Evolutionary conservation across 2,329 filamentous ascomycete species (phyloP).

Genomic region (Parascedosporium putredinis): DNA sequence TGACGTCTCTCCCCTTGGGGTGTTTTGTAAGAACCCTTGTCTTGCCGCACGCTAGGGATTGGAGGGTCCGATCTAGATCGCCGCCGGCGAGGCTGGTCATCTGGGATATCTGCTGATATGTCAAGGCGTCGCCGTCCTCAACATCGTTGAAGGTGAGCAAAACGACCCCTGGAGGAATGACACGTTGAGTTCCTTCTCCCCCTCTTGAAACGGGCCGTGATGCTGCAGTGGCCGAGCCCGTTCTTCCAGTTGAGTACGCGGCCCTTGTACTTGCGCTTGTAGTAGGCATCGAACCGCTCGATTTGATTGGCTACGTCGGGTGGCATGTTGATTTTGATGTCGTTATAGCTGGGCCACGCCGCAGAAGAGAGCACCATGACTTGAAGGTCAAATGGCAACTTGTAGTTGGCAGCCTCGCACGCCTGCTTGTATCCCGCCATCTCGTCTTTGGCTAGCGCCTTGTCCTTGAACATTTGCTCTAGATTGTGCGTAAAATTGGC

Average conservation of each 20-base stretch:
- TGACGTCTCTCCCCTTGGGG: slow-evolving; percentile 75
- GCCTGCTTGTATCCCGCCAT: slow-evolving; percentile 72
- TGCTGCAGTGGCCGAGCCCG: slow-evolving; percentile 77
- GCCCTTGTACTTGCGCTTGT: slow-evolving; percentile 81
- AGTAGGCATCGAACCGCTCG: slow-evolving; percentile 72
- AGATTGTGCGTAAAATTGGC: slow-evolving; percentile 92
- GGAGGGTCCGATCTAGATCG: slow-evolving; percentile 81
- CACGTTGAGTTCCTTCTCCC: slow-evolving; percentile 82
- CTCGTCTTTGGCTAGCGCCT: slow-evolving; percentile 85
- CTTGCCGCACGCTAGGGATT: slow-evolving; percentile 89
- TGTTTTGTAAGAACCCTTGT: slow-evolving; percentile 74
- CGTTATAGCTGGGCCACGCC: slow-evolving; percentile 87
- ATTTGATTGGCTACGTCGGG: slow-evolving; percentile 65
- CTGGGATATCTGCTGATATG: slow-evolving; percentile 64
- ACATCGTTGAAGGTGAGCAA: slow-evolving; percentile 80
- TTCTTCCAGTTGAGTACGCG: slow-evolving; percentile 87
- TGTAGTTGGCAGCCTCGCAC: not conserved
- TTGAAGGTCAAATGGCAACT: slow-evolving; percentile 36
- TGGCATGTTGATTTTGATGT: slow-evolving; percentile 62
- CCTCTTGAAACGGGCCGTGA: slow-evolving; percentile 70
- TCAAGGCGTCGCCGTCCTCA: slow-evolving; percentile 47
- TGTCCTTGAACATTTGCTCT: slow-evolving; percentile 99
- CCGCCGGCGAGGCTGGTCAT: slow-evolving; percentile 64
- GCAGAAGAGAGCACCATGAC: slow-evolving; percentile 87
- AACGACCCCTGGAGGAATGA: slow-evolving; percentile 84